phyloP scores from a whole-genome alignment of 345 rosid genomes.

The Noccaea bulbosa region DNA sequence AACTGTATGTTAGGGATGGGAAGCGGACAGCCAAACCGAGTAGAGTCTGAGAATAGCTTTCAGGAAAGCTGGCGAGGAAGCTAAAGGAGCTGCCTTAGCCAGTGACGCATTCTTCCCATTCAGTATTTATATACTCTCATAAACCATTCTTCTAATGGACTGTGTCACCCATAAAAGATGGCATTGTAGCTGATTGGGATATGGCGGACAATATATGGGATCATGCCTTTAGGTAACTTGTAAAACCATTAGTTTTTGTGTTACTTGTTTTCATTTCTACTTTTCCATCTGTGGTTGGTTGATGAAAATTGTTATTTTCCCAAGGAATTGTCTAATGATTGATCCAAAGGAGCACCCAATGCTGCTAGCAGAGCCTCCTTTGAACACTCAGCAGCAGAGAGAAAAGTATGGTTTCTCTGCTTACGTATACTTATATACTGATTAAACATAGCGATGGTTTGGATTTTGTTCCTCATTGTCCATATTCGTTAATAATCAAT shows the following conservation, averaged over 20 bases:
- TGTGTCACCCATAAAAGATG: conserved; percentile 86
- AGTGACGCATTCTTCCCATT: conserved; percentile 98
- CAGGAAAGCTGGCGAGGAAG: conserved; percentile 89
- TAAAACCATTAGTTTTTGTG: no score
- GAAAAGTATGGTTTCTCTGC: conserved; percentile 55
- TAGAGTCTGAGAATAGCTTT: conserved; percentile 89
- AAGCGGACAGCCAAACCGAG: conserved; percentile 94
- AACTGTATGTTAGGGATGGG: conserved; percentile 98
- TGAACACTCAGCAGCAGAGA: conserved; percentile 80
- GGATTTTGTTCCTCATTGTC: conserved; percentile 27
- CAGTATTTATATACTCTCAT: conserved; percentile 51
- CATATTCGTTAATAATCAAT: no score
- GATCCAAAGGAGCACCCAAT: conserved; percentile 96
- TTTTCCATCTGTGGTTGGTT: no score
- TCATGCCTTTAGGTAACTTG: conserved; percentile 82
- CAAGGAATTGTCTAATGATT: conserved; percentile 75
- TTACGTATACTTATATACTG: not conserved
- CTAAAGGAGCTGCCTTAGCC: conserved; percentile 95
- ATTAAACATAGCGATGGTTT: conserved; percentile 15
- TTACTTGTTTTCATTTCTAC: not conserved
- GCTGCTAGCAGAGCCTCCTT: conserved; percentile 90
- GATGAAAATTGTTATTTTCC: conserved; percentile 6
- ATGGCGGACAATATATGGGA: conserved; percentile 89
- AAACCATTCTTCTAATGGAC: conserved; percentile 11
- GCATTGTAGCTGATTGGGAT: conserved; percentile 87